Evolutionary conservation across 176 grass and related monocot genomes (phyloP), one percentile per base, ranked within the genome.

Genomic region (Carex kokanica): DNA sequence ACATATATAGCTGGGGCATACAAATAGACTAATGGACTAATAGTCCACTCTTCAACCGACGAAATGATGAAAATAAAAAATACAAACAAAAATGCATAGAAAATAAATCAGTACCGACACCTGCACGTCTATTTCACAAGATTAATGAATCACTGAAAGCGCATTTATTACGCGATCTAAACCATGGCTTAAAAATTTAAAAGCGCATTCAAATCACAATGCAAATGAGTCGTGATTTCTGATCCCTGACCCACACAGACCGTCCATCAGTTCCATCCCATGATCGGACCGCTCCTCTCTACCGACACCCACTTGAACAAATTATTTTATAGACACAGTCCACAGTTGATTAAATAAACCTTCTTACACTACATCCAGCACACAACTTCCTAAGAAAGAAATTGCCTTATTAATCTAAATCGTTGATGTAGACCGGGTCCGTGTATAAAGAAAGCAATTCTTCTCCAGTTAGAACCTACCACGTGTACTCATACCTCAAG

Each of bases 211-310:
- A 81, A n/a, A 47, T 47, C 58, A 64, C 55, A 63, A 81, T 81
- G 78, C 57, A 25, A 63, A 63, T 64, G 38, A 41, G 78, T 81
- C 78, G 78, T 81, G 78, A 81, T 64, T 64, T 61, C 78, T 64
- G 78, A 81, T 32, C 43, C 27, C 29, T 81, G 78, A 63, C 57
- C 77, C 77, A 18, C 75, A 79, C 6, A 51, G 56, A 24, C 78
- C 78, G 15, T 79, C 27, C 78, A 61, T 80, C 78, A 61, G 17
- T 64, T 47, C n/a, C 34, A 6, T 81, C 78, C 57, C 78, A 81
- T 81, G 54, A 81, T 81, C 58, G 58, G 34, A 81, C 78, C 78
- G 36, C 78, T 81, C 34, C 36, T 81, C 58, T 63, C 56, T 25
- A 81, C 78, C 34, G 56, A 81, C 57, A 81, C 32, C 36, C 15